Evolutionary conservation across 768 basidiomycete genomes (phyloP), one percentile per base, ranked within the genome.

Genomic region (Bullera alba): DNA sequence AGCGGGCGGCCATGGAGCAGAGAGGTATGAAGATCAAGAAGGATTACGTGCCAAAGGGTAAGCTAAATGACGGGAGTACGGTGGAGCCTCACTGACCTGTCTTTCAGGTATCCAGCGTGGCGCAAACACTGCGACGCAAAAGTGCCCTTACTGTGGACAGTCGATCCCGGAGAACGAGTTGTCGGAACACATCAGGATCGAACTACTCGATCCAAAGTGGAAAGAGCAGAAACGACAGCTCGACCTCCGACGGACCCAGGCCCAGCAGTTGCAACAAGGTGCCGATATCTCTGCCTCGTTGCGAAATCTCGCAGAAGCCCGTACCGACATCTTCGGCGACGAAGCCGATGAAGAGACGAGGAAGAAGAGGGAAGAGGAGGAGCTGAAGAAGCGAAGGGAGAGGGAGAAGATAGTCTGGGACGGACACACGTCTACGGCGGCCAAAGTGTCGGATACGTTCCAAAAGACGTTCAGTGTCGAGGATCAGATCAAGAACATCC

Each of bases 371-470:
- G 92, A 95, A 57, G 89, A 89, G 44, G 85, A 85, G 55, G 87
- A 90, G 64, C 78, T 81, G 48, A 81, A 83, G 55, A 80, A 80
- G 65, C 78, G 89, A 57, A 85, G 82, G 69, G 92, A 93, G 71
- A 81, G 83, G 70, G 95, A 97, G 74, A 91, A 87, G 70, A 86
- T 88, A 59, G 87, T 96, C 42, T 99, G 95, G 95, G 95, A 97
- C 74, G 95, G 95, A 62, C 92, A 97, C 73, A 92, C 92, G 1
- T 86, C 89, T 37, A 86, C 89, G 37, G 96, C 92, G 75, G 85
- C 85, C 42, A 83, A 82, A 59, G 95, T 90, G 0, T 77, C 91
- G 66, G 87, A 91, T 79, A 89, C 89, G 67, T 99, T 85, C 77
- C 91, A 91, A 42, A 83, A 82, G 15, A 85, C 85, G 56, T 90